Conservation (phyloP, 495 filamentous ascomycete species). For the Penicillium cosmopolitanum region DNA sequence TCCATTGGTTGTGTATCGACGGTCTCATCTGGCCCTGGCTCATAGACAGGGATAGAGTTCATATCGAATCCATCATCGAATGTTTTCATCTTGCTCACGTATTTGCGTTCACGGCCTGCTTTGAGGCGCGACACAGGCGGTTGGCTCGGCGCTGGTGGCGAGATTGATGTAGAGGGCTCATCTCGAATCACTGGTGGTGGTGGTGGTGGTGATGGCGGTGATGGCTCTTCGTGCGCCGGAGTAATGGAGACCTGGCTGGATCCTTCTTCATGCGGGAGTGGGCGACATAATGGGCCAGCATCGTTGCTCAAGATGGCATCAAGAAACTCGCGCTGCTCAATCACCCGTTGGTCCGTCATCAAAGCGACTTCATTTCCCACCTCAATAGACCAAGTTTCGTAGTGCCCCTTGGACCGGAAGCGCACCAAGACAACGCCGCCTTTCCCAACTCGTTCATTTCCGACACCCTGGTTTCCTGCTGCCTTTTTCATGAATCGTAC, state of each 20-base stretch:
- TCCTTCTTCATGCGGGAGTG: conserved; percentile 51
- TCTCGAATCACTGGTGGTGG: background rate
- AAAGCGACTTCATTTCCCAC: conserved; percentile 68
- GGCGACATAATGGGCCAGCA: conserved; percentile 66
- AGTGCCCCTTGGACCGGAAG: conserved; percentile 64
- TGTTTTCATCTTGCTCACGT: conserved; percentile 70
- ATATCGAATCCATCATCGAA: conserved; percentile 67
- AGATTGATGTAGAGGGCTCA: background rate
- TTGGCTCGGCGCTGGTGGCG: conserved; percentile 19
- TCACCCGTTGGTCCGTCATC: conserved; percentile 74
- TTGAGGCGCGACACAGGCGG: conserved; percentile 22
- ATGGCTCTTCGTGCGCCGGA: conserved; percentile 5
- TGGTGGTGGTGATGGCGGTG: background rate
- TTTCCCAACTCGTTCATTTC: conserved; percentile 61
- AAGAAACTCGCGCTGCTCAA: conserved; percentile 91
- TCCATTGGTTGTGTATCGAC: conserved; percentile 30
- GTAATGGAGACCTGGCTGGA: conserved; percentile 20
- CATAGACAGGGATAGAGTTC: conserved; percentile 44
- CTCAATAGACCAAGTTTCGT: conserved; percentile 69
- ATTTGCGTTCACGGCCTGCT: conserved; percentile 39
- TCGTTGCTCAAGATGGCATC: conserved; percentile 85
- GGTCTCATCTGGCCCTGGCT: conserved; percentile 23
- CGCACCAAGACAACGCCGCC: conserved; percentile 81
- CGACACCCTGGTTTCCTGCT: conserved; percentile 71
- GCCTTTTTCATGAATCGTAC: conserved; percentile 74